Percentiles rank a stretch among this genome's conserved stretches.
These are phyloP conservation scores for Penicillium diatomitis DNA, from an alignment of 495 filamentous ascomycete species.

Conservation along the genomic window DNA sequence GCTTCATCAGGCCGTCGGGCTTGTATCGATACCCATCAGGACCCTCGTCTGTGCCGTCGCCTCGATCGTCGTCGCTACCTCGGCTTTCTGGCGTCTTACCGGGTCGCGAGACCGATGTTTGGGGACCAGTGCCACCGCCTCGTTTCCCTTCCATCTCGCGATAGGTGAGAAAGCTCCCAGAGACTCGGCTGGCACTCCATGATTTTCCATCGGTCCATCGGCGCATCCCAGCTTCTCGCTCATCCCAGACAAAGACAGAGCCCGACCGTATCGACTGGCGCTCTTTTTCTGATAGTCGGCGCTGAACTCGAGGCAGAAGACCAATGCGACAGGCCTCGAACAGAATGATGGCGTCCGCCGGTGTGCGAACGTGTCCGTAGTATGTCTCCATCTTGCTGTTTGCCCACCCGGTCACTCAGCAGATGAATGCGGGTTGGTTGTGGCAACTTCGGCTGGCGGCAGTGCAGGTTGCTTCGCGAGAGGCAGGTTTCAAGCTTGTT, in stretches of 20 bases:
- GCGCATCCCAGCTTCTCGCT: constrained; percentile 95
- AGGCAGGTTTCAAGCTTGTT: too few relatives aligned
- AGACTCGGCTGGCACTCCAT: constrained; percentile 96
- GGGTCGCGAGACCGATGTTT: constrained; percentile 42
- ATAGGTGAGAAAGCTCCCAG: constrained; percentile 95
- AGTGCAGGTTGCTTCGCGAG: too few relatives aligned
- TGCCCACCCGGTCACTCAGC: constrained; percentile 18
- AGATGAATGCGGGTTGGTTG: too few relatives aligned
- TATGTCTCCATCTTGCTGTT: constrained; percentile 81
- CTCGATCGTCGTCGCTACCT: constrained; percentile 69
- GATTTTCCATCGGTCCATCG: constrained; percentile 99
- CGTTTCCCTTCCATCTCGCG: constrained; percentile 98
- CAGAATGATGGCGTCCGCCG: constrained; percentile 89
- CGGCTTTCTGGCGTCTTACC: constrained; percentile 78
- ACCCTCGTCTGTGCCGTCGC: constrained; percentile 66
- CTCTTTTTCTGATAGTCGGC: constrained; percentile 93
- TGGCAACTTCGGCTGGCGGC: not conserved
- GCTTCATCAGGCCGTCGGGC: constrained; percentile 94
- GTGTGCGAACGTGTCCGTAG: constrained; percentile 82
- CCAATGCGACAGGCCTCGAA: constrained; percentile 95
- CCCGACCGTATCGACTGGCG: constrained; percentile 88
- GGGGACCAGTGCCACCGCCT: constrained; percentile 50
- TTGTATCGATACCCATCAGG: constrained; percentile 97
- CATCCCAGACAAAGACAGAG: constrained; percentile 98
- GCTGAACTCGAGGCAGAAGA: constrained; percentile 81